phyloP scores from a whole-genome alignment of 2,329 filamentous ascomycete species.

The Penicillium sp. region DNA sequence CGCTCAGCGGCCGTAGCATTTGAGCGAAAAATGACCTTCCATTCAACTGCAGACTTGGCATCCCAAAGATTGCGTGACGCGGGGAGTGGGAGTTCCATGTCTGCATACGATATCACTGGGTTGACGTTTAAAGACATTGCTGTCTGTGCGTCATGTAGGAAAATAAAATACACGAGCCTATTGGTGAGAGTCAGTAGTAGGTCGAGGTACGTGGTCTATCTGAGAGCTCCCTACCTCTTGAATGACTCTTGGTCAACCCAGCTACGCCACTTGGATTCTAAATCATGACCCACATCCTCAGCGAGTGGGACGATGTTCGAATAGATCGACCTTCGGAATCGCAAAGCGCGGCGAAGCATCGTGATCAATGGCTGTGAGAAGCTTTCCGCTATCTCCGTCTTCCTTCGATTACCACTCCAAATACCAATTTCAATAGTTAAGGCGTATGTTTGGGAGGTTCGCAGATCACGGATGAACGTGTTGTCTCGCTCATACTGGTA shows the following conservation, averaged over 20 bases:
- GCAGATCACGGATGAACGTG: constrained; percentile 58
- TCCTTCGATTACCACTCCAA: constrained; percentile 61
- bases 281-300: constrained; percentile 57
- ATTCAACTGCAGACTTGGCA: constrained; percentile 63
- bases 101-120: constrained; percentile 68
- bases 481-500: constrained; percentile 30
- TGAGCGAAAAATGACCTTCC: constrained; percentile 63
- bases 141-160: constrained; percentile 66
- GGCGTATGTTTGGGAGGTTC: constrained; percentile 54
- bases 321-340: constrained; percentile 61
- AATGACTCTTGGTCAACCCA: constrained; percentile 69
- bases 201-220: constrained; percentile 11
- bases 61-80: constrained; percentile 65
- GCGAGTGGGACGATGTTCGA: constrained; percentile 53
- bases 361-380: constrained; percentile 58
- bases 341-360: constrained; percentile 59
- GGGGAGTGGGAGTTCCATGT: constrained; percentile 67
- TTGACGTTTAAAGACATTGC: constrained; percentile 68
- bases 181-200: constrained; percentile 19
- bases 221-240: constrained; percentile 53
- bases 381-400: constrained; percentile 62
- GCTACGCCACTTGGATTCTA: constrained; percentile 66
- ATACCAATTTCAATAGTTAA: constrained; percentile 56
- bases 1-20: constrained; percentile 29
- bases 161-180: constrained; percentile 63